phyloP scores from a whole-genome alignment of 2,329 filamentous ascomycete species.

The Penicillium polonicum region DNA sequence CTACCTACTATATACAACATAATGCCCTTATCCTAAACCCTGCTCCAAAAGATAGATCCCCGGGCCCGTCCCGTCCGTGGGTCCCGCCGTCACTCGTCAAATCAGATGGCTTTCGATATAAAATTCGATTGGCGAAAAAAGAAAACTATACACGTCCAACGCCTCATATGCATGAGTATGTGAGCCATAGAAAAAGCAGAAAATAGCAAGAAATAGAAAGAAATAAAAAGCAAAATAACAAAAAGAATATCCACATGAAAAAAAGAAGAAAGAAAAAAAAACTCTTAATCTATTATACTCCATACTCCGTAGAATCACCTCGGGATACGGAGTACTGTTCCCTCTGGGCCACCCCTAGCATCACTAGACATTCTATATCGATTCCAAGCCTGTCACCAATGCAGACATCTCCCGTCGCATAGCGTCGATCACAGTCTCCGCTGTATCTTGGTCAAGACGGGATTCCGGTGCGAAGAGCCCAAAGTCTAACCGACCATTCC shows the following conservation, averaged over 20 bases:
- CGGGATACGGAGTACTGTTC: neutral
- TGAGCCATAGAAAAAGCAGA: neutral
- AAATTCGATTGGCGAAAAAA: neutral
- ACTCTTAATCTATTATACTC: neutral
- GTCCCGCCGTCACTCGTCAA: constrained; percentile 11
- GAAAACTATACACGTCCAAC: constrained; percentile 17
- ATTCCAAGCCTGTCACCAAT: constrained; percentile 9
- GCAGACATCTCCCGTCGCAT: constrained; percentile 18
- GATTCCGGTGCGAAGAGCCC: constrained; percentile 21
- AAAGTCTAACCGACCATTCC: constrained; percentile 22
- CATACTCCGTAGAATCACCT: neutral
- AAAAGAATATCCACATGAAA: neutral
- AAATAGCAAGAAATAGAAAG: neutral
- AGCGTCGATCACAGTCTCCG: constrained; percentile 15
- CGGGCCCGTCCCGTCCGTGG: constrained; percentile 20
- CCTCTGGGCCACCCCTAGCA: constrained; percentile 2
- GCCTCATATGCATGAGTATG: constrained; percentile 19
- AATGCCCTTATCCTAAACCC: neutral
- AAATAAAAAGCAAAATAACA: neutral
- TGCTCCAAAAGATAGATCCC: neutral
- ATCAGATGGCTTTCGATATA: constrained; percentile 9
- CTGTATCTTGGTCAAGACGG: constrained; percentile 14
- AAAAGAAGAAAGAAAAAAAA: neutral
- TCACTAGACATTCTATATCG: neutral
- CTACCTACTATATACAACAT: too few relatives aligned